Base-by-base conservation (phyloP, 345 rosid genomes). In the Moricandia moricandioides region DNA sequence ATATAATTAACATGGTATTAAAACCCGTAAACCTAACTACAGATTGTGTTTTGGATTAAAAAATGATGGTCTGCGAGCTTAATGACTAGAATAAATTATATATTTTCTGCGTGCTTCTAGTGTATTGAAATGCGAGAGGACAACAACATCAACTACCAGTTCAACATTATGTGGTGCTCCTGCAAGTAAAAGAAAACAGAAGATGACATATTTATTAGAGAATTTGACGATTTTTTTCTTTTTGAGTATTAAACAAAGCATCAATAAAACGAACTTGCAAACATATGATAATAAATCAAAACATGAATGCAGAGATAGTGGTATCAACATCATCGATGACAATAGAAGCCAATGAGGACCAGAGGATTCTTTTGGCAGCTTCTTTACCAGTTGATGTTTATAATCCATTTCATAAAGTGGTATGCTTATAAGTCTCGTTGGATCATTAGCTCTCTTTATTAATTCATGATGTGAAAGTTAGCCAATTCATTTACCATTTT, bases 331-430 rank as follows among this genome's bases (percentile, higher is more conserved):
- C 86, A 95, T 81, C 49, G 89, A 54, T 21, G 91, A 83, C 81
- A 86, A 71, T 67, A 91, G 90, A 71, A 87, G 71, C 86, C 89
- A 89, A 21, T 82, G 90, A 63, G 81, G 80, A 75, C 86, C 97
- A 78, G 84, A 79, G 33, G 82, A 80, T 79, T 87, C 5, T 94
- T 59, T 84, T 87, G 51, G 83, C 84, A 82, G 85, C 87, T 73
- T 85, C 86, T 47, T 47, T 47, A 7, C 18, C 52, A 47, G 3
- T n/a, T 47, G n/a, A n/a, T 47, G 52, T 47, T 47, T 47, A 47
- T 47, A 47, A n/a, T 47, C 18, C n/a, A n/a, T n/a, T 47, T 47
- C 52, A 5, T 47, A n/a, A 47, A 14, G 18, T 8, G 52, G 52
- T 14, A 47, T 47, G 52, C 52, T 47, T 14, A n/a, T n/a, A 33